These are phyloP conservation scores for Collybiopsis luxurians DNA, from an alignment of 768 basidiomycete species.

Conservation along the genomic window DNA sequence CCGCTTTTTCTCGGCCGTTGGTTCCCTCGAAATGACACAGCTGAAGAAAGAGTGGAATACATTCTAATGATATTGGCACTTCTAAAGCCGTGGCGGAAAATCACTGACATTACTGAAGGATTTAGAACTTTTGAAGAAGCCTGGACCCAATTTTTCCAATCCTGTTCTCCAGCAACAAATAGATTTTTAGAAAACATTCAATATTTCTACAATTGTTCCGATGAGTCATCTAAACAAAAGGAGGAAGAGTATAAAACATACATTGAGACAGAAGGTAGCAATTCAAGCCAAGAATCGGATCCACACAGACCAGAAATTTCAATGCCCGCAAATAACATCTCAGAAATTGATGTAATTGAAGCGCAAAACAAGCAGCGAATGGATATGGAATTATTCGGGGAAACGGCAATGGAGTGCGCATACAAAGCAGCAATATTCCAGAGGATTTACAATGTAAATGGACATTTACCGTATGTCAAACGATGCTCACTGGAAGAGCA, in stretches of 20 bases:
- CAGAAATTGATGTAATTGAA: background rate
- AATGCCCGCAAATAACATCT: background rate
- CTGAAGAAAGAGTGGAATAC: constrained; percentile 22
- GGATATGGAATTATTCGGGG: background rate
- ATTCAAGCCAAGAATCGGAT: background rate
- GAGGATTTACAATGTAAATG: background rate
- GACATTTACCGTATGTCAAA: background rate
- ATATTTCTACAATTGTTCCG: background rate
- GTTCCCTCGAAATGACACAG: constrained; percentile 29
- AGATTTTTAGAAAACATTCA: background rate
- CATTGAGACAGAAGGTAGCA: too few species aligned
- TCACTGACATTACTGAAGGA: constrained; percentile 14
- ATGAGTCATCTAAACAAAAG: background rate
- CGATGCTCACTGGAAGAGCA: background rate
- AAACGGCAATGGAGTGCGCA: background rate
- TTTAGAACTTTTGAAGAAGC: constrained; percentile 16
- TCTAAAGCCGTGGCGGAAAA: constrained; percentile 34
- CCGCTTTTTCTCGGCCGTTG: constrained; percentile 33
- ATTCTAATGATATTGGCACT: constrained; percentile 32
- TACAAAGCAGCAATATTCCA: background rate
- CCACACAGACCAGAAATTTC: constrained; percentile 7
- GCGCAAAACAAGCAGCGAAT: background rate
- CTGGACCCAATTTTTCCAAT: constrained; percentile 15
- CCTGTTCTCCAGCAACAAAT: background rate
- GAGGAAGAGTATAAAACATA: too few species aligned